Percentiles rank a stretch among this genome's conserved stretches.
Evolutionary conservation across 352 stramenopile species (phyloP).

Genomic region (Pythium aquatile): DNA sequence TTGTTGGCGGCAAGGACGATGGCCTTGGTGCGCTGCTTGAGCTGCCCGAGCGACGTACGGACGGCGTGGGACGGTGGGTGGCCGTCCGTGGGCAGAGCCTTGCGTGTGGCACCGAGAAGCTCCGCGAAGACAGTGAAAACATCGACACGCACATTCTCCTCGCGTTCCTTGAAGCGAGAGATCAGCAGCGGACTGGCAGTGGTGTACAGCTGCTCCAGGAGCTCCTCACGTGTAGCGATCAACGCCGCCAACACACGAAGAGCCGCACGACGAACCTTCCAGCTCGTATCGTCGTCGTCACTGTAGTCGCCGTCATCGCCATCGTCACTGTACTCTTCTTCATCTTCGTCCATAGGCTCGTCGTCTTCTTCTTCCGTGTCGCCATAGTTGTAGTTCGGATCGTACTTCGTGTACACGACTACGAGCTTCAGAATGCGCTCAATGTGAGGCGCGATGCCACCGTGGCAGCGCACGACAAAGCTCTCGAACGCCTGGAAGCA

Average conservation of each 20-base stretch:
- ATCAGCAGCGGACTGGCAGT: constrained; percentile 85
- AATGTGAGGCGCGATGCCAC: constrained; percentile 95
- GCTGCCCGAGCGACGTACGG: constrained; percentile 46
- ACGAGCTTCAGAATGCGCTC: constrained; percentile 88
- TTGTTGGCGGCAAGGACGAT: constrained; percentile 80
- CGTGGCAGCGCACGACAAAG: constrained; percentile 95
- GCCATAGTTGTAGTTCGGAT: constrained; percentile 99
- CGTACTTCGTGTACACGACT: constrained; percentile 95
- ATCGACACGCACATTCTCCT: constrained; percentile 98
- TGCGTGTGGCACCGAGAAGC: constrained; percentile 82
- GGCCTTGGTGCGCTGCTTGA: constrained; percentile 64
- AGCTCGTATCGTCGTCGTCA: constrained; percentile 94
- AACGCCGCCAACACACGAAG: constrained; percentile 92
- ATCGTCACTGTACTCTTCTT: constrained; percentile 77
- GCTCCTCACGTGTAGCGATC: constrained; percentile 86
- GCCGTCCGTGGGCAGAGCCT: constrained; percentile 37
- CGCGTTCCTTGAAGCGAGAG: constrained; percentile 93
- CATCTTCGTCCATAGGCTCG: constrained; percentile 80
- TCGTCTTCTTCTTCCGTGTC: constrained; percentile 91
- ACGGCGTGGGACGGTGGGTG: constrained; percentile 29
- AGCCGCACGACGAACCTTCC: constrained; percentile 95
- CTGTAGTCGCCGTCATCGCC: constrained; percentile 90
- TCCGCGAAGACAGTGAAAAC: constrained; percentile 95
- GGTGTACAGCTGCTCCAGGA: constrained; percentile 83
- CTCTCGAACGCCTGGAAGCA: constrained; percentile 98